Evolutionary conservation across 108 stramenopile species (phyloP), one percentile per base, ranked within the genome.

Genomic region (Hondaea fermentalgiana): DNA sequence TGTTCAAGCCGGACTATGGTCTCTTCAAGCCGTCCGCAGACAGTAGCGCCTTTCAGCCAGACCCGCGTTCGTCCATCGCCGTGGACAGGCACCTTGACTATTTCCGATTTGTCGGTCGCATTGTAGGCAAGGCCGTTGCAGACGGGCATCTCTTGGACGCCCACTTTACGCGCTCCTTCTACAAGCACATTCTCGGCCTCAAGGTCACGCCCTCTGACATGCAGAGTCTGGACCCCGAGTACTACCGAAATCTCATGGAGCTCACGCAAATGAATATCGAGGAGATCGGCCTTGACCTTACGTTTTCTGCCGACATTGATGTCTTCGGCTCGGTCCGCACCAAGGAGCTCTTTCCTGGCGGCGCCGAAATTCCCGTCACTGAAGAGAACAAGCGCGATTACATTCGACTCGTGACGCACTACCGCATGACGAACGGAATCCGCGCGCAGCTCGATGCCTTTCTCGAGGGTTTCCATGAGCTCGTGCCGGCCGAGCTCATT

Each of bases 1-100:
- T 99, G 89, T 98, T 99, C 94, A 98, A 99, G 91, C 97, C 98
- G 59, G 97, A 97, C 90, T 98, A 98, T 90, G 97, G 96, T 6
- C 93, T 99, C 25, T 99, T 98, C 90, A 97, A 95, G 87, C 96
- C 97, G 5, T 97, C 98, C 5, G 97, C 97, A 59, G 98, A 98
- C 92, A 97, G 98, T 2, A 96, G 96, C 88, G 98, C 99, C 16
- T 98, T 98, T 49, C 23, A 55, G 16, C 72, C 83, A 25, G 72
- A 87, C 16, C 89, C 87, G 42, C 57, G 87, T 44, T 53, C 72
- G 72, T 83, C 44, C 49, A 83, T 83, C 69, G 60, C 60, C 35
- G 98, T 98, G 89, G 95, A 97, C 0, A 97, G 98, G 83, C 97
- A 98, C 92, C 91, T 99, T 89, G 94, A 95, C 58, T 98, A 98